Base-by-base conservation (phyloP, 192 early-diverging fungal genomes). In the Umbelopsis vinacea region DNA sequence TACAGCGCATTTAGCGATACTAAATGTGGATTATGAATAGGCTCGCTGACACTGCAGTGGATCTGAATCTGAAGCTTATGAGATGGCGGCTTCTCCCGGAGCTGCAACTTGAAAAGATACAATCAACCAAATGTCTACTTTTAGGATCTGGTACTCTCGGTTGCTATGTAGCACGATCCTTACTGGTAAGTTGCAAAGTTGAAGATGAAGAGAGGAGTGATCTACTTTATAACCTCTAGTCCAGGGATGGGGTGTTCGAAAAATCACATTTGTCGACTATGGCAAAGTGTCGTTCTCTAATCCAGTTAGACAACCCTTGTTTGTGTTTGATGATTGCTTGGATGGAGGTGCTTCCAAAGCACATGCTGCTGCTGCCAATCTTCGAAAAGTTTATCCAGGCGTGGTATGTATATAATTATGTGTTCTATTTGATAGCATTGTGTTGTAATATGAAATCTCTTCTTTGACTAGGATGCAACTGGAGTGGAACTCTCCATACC, bases 61-160 rank as follows among this genome's bases (percentile, higher is more conserved):
- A 96, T 70, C 79, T 99, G 46, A 99, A 99, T 74, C 85, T 99
- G 54, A 96, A 97, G 72, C 84, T 99, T 52, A 99, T 99, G 97
- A 89, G 94, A 48, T 99, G 97, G 97, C 85, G 97, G 14, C 83
- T 97, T 46, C 81, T 97, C 23, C 97, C 96, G 14, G 79, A 84
- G 9, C 74, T 99, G 21, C 79, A 95, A 29, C 86, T 99, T 46
- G 94, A 93, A 71, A 89, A 86, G 52, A 91, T 99, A 17, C 83
- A 89, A 8, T 71, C 74, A 6, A 91, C 92, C 23, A 91, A 91
- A 54, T 96, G 91, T 71, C 81, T 99, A 66, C 85, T 99, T 24
- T 78, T 99, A 12, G 97, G 97, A 21, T 92, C 95, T 2, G 97
- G 97, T 29, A 99, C 97, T 19, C 85, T 99, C 14, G 97, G 97